Base-by-base conservation (phyloP, 108 stramenopile genomes). In the Pseudonitzschia multiseries region DNA sequence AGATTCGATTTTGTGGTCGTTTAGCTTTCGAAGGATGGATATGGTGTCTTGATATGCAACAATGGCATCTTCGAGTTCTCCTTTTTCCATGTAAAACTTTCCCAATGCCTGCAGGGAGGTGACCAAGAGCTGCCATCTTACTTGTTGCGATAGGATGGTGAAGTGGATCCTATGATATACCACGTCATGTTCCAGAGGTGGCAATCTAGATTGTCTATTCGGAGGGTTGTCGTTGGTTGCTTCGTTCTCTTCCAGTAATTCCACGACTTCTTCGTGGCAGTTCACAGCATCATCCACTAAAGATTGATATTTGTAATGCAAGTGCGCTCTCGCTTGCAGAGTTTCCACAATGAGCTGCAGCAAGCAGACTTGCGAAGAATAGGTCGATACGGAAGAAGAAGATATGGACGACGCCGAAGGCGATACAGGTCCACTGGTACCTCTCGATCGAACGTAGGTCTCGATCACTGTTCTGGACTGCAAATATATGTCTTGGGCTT, bases 51-150 rank as follows among this genome's bases (percentile, higher is more conserved):
- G 65, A 29, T 78, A 78, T 15, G 77, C 71, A 54, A 78, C 43
- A 31, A 78, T 56, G 1, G 70, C 77, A 42, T 78, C 77, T 62
- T 78, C 77, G n/a, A 78, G 41, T 15, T 78, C 66, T 13, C 77
- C 77, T 28, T 67, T 71, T 64, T 78, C 77, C n/a, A 78, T 71
- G 59, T 78, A 78, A 61, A 78, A 78, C 48, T 78, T 78, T 6
- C 77, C 77, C 57, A 78, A 56, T 4, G 63, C 65, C 41, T 78
- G 77, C 59, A 72, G 29, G 4, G 77, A 78, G 31, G 71, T 68
- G 0, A 72, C 29, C 13, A 78, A 42, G 12, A 78, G 67, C n/a
- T 78, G 51, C 59, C 67, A 61, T 61, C 77, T 52, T 18, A 60
- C 9, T 60, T 72, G 52, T 26, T 40, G 65, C 22, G 64, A n/a